Conservation (phyloP, 306 rosid genomes). For the Fagus sylvatica region DNA sequence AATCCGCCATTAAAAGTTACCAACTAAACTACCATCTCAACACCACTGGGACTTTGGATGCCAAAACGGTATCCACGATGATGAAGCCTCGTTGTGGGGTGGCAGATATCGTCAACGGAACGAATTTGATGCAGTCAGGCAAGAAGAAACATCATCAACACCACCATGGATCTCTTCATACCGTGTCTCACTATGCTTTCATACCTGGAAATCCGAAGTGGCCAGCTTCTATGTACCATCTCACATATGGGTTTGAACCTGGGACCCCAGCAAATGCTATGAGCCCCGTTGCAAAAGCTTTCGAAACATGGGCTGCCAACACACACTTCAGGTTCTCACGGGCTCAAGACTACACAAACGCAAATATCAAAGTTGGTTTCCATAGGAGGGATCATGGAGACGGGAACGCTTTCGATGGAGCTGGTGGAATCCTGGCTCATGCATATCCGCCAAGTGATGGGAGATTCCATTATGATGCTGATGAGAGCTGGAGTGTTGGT, state of each 20-base stretch:
- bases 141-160: not conserved
- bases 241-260: not conserved
- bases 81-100: not conserved
- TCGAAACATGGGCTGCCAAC: too few relatives aligned
- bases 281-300: too few relatives aligned
- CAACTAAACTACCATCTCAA: not conserved
- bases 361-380: not conserved
- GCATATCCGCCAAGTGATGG: not conserved
- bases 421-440: not conserved
- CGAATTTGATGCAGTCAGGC: not conserved
- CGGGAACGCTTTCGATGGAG: not conserved
- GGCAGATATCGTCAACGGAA: not conserved
- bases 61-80: not conserved
- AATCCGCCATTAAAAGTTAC: not conserved
- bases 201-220: not conserved
- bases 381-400: not conserved
- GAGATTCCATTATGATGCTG: not conserved
- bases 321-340: not conserved
- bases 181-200: not conserved
- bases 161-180: not conserved
- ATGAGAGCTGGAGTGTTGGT: not conserved
- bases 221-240: not conserved
- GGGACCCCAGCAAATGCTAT: not conserved
- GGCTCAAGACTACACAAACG: rapidly evolving
- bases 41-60: not conserved